Evolutionary conservation across 2,329 filamentous ascomycete species (phyloP).

Genomic region (Penicillium sp.): DNA sequence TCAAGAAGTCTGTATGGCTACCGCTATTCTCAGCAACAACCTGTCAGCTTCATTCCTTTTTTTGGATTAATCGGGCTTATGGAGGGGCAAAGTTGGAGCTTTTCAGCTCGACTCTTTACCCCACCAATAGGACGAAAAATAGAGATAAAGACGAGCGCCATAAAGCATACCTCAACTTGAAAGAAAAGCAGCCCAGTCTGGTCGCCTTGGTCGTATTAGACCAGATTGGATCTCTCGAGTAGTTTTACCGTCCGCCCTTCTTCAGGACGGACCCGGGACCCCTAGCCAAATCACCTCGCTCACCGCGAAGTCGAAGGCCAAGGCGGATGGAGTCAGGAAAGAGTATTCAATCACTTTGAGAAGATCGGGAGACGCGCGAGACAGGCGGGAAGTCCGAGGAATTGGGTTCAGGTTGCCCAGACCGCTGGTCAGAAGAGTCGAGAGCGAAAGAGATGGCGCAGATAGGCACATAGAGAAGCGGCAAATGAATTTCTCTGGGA

Average conservation of each 20-base stretch:
- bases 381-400: slow-evolving; percentile 14
- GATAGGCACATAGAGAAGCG: slow-evolving; percentile 38
- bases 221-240: slow-evolving; percentile 21
- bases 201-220: slow-evolving; percentile 6
- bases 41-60: slow-evolving; percentile 13
- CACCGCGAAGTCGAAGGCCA: slow-evolving; percentile 23
- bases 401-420: slow-evolving; percentile 20
- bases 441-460: slow-evolving; percentile 26
- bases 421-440: slow-evolving; percentile 29
- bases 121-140: slow-evolving; percentile 14
- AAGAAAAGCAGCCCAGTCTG: slow-evolving; percentile 9
- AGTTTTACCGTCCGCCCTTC: slow-evolving; percentile 50
- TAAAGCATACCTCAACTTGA: slow-evolving; percentile 17
- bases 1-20: slow-evolving; percentile 10
- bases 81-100: slow-evolving; percentile 20
- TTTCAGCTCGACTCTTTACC: slow-evolving; percentile 11
- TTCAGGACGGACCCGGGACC: slow-evolving; percentile 50
- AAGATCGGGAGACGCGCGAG: slow-evolving; percentile 15
- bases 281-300: slow-evolving; percentile 44
- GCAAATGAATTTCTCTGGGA: not conserved
- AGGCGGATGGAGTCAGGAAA: slow-evolving; percentile 13
- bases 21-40: slow-evolving; percentile 6
- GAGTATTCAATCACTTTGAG: slow-evolving; percentile 12
- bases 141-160: slow-evolving; percentile 3
- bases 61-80: not conserved